phyloP scores from a whole-genome alignment of 805 yeast genomes.

The Groenewaldozyma salmanticensis region DNA sequence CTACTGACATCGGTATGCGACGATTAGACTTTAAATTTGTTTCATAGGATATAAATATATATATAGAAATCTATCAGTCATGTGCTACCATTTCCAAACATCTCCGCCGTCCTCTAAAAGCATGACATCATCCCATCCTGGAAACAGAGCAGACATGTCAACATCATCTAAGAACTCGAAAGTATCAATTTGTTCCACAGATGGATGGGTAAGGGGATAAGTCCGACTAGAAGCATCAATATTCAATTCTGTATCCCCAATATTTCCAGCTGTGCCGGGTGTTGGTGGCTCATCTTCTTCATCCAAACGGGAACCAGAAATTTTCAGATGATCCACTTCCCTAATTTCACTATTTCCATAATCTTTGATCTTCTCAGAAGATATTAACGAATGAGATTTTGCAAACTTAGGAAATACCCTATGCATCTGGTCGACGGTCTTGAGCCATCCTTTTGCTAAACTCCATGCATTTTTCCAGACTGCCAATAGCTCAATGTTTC shows the following conservation, averaged over 20 bases:
- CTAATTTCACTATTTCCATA: conserved; percentile 3
- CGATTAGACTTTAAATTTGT: conserved; percentile 43
- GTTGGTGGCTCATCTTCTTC: neutral
- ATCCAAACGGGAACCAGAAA: neutral
- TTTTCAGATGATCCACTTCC: neutral
- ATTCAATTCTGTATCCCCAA: no score
- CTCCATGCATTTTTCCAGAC: conserved; percentile 5
- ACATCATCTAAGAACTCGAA: conserved; percentile 4
- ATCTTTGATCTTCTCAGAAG: conserved; percentile 5
- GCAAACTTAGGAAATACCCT: neutral
- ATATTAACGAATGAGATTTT: neutral
- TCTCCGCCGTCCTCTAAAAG: no score
- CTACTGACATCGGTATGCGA: conserved; percentile 45
- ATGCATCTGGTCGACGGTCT: neutral
- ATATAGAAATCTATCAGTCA: no score
- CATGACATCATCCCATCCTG: conserved; percentile 8
- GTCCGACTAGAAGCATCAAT: no score
- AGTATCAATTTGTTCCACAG: neutral
- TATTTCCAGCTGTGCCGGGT: no score
- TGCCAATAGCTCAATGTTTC: conserved; percentile 1
- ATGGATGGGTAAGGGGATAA: no score
- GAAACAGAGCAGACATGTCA: conserved; percentile 3
- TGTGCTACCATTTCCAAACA: no score
- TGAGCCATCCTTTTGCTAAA: conserved; percentile 3
- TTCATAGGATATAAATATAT: no score